A percentile compares a stretch with the other conserved stretches of the same genome.
phyloP scores from a whole-genome alignment of 371 early-diverging fungal species.

The Batkoa obscura region DNA sequence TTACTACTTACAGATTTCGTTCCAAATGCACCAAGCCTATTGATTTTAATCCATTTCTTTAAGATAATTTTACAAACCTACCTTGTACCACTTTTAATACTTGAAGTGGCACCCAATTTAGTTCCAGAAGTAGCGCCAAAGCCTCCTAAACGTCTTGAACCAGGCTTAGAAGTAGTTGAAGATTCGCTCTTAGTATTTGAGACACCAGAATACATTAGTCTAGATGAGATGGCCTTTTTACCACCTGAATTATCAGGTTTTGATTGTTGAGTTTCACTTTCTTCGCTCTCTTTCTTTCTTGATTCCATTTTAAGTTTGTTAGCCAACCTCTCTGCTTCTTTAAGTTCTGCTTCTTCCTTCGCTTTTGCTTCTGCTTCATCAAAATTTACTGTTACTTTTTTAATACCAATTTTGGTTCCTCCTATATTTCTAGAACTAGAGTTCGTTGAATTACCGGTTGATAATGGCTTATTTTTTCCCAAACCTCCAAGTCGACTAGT shows the following conservation, averaged over 20 bases:
- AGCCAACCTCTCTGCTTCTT: not conserved
- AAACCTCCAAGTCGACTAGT: too few species aligned
- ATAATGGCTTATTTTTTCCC: too few species aligned
- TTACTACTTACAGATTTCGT: too few species aligned
- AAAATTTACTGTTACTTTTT: constrained; percentile 51
- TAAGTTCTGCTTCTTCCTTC: constrained; percentile 50
- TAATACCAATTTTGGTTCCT: not conserved
- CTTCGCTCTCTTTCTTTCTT: not conserved
- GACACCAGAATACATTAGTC: not conserved
- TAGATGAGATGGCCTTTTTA: not conserved
- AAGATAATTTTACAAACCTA: too few species aligned
- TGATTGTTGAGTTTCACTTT: too few species aligned
- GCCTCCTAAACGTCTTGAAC: not conserved
- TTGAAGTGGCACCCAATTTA: not conserved
- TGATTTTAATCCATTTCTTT: too few species aligned
- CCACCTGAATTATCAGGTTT: too few species aligned
- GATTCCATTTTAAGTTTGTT: not conserved
- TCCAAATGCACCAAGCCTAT: too few species aligned
- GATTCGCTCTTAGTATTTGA: too few species aligned
- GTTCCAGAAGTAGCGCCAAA: constrained; percentile 11
- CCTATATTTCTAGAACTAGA: too few species aligned
- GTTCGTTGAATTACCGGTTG: too few species aligned
- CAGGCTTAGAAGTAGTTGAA: not conserved
- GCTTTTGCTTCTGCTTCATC: constrained; percentile 84
- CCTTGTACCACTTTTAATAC: not conserved